Evolutionary conservation across 495 filamentous ascomycete species (phyloP), one percentile per base, ranked within the genome.

Genomic region (Xylaria curta): DNA sequence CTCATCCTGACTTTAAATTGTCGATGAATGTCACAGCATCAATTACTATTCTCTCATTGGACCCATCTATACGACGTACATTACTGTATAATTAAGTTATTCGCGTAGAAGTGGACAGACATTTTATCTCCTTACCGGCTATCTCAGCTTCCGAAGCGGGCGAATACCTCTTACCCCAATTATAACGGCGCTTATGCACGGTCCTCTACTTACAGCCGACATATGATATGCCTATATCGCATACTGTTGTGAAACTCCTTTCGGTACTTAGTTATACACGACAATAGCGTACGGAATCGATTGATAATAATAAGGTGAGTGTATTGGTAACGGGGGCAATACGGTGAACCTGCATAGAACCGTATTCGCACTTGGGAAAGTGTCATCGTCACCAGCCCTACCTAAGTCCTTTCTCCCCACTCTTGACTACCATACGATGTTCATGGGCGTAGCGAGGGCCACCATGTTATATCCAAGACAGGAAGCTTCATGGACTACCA

Each of bases 351-450:
- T 54, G 10, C 10, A 28, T 24, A 54, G 10, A 12, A 53, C 21
- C 53, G 53, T 31, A 56, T 56, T 56, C 51, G n/a, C 24, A 26
- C 10, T 28, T 24, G 15, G 31, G 13, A 17, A 56, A 6, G 26
- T 28, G 12, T 56, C 26, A 56, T 31, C 53, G 26, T 31, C 53
- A 56, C 53, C 53, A 31, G 24, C 38, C 17, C 60, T 36, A 42
- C 38, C 38, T 42, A 42, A 3, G 38, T 42, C 42, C 62, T 63
- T 63, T 36, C 36, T 63, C 36, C 60, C 60, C 38, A 38, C 60
- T 26, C n/a, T 12, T 24, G 15, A 38, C 24, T 15, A 31, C 26
- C 21, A 31, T 31, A 56, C 5, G 53, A 56, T 56, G 17, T 54
- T 13, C 49, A 12, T 21, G 24, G n/a, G 21, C 8, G 12, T 28